Evolutionary conservation across 2,329 filamentous ascomycete genomes (phyloP).

Genomic region (Kalmusia sp.): DNA sequence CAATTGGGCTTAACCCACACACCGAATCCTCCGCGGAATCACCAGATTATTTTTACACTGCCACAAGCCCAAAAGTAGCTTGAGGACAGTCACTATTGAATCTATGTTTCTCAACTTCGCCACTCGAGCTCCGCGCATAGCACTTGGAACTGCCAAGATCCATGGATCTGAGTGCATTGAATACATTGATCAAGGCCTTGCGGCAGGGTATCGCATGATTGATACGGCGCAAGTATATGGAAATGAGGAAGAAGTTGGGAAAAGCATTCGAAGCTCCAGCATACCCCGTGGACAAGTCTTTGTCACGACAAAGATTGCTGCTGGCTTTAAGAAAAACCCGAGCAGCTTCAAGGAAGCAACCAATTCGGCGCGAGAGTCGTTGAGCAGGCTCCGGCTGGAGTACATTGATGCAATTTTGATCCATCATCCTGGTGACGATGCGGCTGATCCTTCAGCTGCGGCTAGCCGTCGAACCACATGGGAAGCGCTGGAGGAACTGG

Average conservation of each 20-base stretch:
- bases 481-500: constrained; percentile 38
- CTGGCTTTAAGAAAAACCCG: constrained; percentile 67
- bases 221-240: constrained; percentile 15
- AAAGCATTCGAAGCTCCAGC: constrained; percentile 10
- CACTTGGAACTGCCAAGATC: constrained; percentile 9
- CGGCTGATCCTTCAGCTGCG: constrained; percentile 4
- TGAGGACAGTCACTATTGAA: neutral
- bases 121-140: constrained; percentile 3
- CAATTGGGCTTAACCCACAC: too few species aligned
- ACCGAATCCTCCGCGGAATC: too few species aligned
- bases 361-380: constrained; percentile 5
- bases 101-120: constrained; percentile 3
- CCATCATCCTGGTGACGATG: constrained; percentile 63
- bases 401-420: constrained; percentile 89
- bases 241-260: constrained; percentile 10
- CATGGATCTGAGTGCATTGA: constrained; percentile 5
- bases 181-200: constrained; percentile 38
- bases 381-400: constrained; percentile 67
- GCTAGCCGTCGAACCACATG: constrained; percentile 3
- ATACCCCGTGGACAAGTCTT: constrained; percentile 38
- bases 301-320: constrained; percentile 76
- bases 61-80: neutral
- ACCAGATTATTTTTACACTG: neutral
- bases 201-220: constrained; percentile 25
- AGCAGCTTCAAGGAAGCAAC: constrained; percentile 7